Base-by-base conservation (phyloP, 352 stramenopile genomes). In the Phytophthora tubulina region DNA sequence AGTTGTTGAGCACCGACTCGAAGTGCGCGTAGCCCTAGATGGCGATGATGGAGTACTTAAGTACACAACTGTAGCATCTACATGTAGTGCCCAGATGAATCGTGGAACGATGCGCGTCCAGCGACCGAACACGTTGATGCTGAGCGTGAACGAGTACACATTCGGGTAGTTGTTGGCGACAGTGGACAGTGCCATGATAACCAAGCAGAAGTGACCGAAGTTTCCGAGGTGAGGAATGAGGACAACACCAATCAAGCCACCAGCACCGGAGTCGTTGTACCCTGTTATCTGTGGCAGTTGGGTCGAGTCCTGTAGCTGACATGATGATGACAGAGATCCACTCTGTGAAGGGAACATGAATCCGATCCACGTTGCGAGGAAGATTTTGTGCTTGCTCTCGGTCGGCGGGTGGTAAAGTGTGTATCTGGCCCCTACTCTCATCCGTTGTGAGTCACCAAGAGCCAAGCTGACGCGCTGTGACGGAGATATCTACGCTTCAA, bases 111-210 rank as follows among this genome's bases (percentile, higher is more conserved):
- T 48, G 17, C 64, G 45, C 1, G 67, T 78, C 76, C 76, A 81
- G 7, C 48, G 51, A 17, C 74, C 74, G 41, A 84, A 71, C 10
- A 84, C 77, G 58, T 84, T 75, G n/a, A 84, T 58, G 36, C 73
- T 84, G 44, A 84, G 71, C 46, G 71, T 78, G 44, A 84, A 63
- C 13, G 77, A 84, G 59, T 84, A 84, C 10, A 84, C 67, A 55
- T 84, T 84, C 9, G 77, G 70, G 59, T 71, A 84, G 71, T 84
- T 84, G 74, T 80, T 82, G 5, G 77, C 74, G 32, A 82, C 72
- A 14, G 75, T 84, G 11, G 77, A 84, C 13, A 84, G 65, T 30
- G 77, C 77, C 74, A 84, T 74, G 60, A 84, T 75, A 30, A 82
- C 55, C 9, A 84, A 55, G 38, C 74, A 84, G 59, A 84, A 84